Base-by-base conservation (phyloP, 192 early-diverging fungal species). In the Backusella liffmaniae region DNA sequence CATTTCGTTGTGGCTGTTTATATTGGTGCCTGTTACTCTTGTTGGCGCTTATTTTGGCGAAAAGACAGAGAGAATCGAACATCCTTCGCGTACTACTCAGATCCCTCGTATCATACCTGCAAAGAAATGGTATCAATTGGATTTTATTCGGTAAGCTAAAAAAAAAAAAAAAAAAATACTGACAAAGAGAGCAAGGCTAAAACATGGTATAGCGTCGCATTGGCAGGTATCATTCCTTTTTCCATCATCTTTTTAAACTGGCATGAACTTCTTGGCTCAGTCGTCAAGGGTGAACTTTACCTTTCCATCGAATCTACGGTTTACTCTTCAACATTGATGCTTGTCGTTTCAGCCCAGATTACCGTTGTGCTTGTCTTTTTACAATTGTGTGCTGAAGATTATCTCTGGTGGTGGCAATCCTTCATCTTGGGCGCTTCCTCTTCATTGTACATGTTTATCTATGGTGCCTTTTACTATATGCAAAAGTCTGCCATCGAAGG, bases 381-480 rank as follows among this genome's bases (percentile, higher is more conserved):
- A 77, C 85, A 89, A 73, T 83, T 94, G 8, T 87, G 88, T 34
- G 77, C 79, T 16, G 88, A 92, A 71, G 85, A 96, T 73, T 95
- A 94, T 79, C 86, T 86, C 56, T 96, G 96, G 94, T 97, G 96
- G 96, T 99, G 97, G 97, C 82, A 92, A 62, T 89, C 94, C 5
- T 97, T 96, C 84, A 85, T 92, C 16, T 90, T 93, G 6, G 87
- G 90, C 8, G 94, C 66, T 42, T 41, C 67, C 6, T 32, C 80
- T 41, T 66, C 73, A 35, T 13, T 77, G 87, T 12, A 39, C 42
- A 15, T 42, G 15, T 77, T 66, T 69, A 97, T 84, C 84, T 92
- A 51, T 84, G 94, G 73, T 79, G 88, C 62, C 8, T 70, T 73
- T 51, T 77, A 77, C 30, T 97, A 93, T 79, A 92, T 85, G 29